phyloP scores from a whole-genome alignment of 2,329 filamentous ascomycete genomes.

The Xylariaceae sp. region DNA sequence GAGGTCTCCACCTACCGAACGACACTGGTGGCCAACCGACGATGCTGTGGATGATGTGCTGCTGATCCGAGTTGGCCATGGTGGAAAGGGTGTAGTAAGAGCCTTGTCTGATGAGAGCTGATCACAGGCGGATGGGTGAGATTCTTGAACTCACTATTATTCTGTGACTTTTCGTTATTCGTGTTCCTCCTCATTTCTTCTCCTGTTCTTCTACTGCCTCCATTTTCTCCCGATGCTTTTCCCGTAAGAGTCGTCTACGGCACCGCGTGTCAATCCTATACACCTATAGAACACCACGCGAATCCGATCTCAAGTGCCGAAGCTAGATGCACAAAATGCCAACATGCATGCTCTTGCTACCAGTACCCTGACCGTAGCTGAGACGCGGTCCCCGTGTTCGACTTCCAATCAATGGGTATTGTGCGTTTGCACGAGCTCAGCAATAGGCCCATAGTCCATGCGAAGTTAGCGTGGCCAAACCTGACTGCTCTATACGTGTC shows the following conservation, averaged over 20 bases:
- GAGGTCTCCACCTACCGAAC: conserved; percentile 2
- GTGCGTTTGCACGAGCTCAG: conserved; percentile 26
- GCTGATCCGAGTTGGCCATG: conserved; percentile 11
- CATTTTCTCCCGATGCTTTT: neutral
- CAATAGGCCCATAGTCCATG: conserved; percentile 27
- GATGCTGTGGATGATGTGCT: neutral
- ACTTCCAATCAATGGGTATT: conserved; percentile 18
- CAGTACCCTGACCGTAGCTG: conserved; percentile 5
- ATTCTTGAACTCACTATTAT: conserved; percentile 1
- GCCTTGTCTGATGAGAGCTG: conserved; percentile 8
- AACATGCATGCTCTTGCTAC: conserved; percentile 9
- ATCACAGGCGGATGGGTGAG: conserved; percentile 2
- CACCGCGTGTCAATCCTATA: conserved; percentile 8
- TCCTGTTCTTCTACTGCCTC: neutral
- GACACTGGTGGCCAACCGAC: neutral
- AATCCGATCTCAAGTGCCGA: conserved; percentile 6
- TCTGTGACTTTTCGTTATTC: neutral
- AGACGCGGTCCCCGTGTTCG: neutral
- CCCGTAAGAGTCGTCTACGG: conserved; percentile 3
- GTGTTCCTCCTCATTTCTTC: neutral
- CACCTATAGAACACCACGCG: conserved; percentile 3
- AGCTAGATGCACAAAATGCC: conserved; percentile 9
- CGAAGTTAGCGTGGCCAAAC: conserved; percentile 27
- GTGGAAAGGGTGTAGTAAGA: conserved; percentile 14
- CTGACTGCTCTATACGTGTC: conserved; percentile 29